Conservation (phyloP, 1,284 basidiomycete species). For the Hortiboletus rubellus region DNA sequence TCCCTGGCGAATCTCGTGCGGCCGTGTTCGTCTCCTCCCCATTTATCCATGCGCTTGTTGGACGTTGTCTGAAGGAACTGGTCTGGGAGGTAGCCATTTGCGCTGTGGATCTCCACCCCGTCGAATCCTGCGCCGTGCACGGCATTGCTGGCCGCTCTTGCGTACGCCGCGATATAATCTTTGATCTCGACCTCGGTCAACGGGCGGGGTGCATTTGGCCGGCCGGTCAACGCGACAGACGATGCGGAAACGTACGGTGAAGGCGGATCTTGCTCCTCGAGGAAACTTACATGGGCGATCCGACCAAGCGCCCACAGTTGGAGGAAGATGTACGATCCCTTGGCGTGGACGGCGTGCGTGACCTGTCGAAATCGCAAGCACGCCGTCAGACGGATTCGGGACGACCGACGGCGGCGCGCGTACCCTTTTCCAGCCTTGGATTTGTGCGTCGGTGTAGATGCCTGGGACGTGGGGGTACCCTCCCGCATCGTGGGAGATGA, state of each 20-base stretch:
- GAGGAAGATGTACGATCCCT: constrained; percentile 40
- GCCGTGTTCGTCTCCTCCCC: constrained; percentile 54
- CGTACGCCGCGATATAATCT: not conserved
- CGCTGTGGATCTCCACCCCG: constrained; percentile 28
- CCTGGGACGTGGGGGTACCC: constrained; percentile 25
- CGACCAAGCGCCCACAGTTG: constrained; percentile 48
- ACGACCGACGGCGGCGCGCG: not conserved
- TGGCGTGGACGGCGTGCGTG: constrained; percentile 42
- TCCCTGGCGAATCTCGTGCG: constrained; percentile 47
- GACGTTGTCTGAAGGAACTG: constrained; percentile 31
- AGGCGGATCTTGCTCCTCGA: constrained; percentile 25
- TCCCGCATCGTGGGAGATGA: constrained; percentile 29
- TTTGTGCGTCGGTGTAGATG: constrained; percentile 14
- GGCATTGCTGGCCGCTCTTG: constrained; percentile 13
- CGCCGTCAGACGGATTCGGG: not conserved
- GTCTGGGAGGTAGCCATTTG: constrained; percentile 28
- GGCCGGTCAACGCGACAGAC: constrained; percentile 36
- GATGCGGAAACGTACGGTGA: constrained; percentile 43
- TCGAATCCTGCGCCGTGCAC: constrained; percentile 27
- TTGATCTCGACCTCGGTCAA: constrained; percentile 35
- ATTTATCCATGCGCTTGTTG: constrained; percentile 53
- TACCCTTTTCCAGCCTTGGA: constrained; percentile 19
- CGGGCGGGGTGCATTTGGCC: constrained; percentile 21
- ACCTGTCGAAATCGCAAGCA: constrained; percentile 15
- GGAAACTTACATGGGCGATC: constrained; percentile 28